These are phyloP conservation scores for Petrea volubilis DNA, from an alignment of 257 asterid genomes.

Conservation along the genomic window DNA sequence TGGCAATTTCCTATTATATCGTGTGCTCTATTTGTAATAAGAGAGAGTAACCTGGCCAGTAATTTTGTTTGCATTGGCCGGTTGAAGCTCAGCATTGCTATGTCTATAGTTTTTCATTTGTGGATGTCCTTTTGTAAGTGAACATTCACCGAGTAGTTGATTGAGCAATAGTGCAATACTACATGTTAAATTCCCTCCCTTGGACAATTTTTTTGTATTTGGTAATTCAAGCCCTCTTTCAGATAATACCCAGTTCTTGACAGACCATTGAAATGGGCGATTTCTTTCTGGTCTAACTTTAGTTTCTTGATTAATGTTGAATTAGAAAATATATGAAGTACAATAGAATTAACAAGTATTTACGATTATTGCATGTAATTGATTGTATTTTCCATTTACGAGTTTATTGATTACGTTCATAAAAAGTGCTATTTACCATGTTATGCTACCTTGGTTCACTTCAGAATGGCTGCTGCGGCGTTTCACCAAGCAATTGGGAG, in stretches of 20 bases:
- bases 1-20: neutral
- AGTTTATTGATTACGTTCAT: neutral
- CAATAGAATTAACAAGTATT: neutral
- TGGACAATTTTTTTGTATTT: neutral
- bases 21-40: neutral
- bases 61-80: neutral
- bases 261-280: neutral
- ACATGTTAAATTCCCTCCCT: neutral
- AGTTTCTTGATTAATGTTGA: neutral
- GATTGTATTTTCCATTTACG: neutral
- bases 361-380: neutral
- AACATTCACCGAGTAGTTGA: neutral
- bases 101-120: neutral
- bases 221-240: neutral
- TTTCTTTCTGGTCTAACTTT: neutral
- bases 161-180: neutral
- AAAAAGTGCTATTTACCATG: neutral
- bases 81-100: neutral
- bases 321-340: neutral
- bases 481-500: conserved; percentile 61
- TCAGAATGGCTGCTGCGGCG: conserved; percentile 69
- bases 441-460: conserved; percentile 8
- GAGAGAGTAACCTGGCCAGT: neutral
- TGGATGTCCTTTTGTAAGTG: neutral
- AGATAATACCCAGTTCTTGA: neutral